Evolutionary conservation across 2,329 filamentous ascomycete genomes (phyloP).

Genomic region (Aureobasidium sp.): DNA sequence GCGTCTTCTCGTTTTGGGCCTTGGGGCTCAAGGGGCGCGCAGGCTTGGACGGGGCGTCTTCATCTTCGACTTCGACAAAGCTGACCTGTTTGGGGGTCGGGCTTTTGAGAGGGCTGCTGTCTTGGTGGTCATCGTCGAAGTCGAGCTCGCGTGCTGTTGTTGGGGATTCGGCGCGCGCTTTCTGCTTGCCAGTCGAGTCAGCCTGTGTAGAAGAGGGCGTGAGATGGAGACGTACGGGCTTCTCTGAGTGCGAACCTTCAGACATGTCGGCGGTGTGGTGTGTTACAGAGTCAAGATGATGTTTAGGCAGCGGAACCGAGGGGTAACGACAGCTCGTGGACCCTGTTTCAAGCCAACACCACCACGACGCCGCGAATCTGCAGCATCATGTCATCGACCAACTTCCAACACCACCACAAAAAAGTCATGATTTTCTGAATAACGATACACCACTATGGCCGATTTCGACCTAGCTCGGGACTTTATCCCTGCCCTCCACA

Average conservation of each 20-base stretch:
- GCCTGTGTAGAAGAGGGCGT: background rate
- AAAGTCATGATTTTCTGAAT: background rate
- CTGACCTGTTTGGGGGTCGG: conserved; percentile 38
- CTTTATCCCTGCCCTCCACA: conserved; percentile 75
- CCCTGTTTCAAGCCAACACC: background rate
- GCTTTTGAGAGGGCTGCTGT: conserved; percentile 35
- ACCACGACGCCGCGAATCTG: background rate
- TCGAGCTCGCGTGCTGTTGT: conserved; percentile 32
- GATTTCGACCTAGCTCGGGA: conserved; percentile 29
- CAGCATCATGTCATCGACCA: background rate
- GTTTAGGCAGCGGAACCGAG: background rate
- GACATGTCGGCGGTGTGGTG: conserved; percentile 6
- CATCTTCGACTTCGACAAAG: conserved; percentile 41
- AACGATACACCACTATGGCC: conserved; percentile 18
- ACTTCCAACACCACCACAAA: background rate
- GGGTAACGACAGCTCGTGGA: background rate
- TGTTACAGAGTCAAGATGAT: background rate
- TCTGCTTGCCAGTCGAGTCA: conserved; percentile 2
- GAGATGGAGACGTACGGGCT: background rate
- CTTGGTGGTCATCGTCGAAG: conserved; percentile 47
- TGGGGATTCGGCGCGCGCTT: conserved; percentile 24
- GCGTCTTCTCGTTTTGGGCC: conserved; percentile 76
- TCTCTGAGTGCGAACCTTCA: conserved; percentile 3
- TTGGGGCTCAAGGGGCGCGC: conserved; percentile 73
- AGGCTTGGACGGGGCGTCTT: conserved; percentile 59